Evolutionary conservation across 2,329 filamentous ascomycete species (phyloP).

Genomic region (Cordyceps fumosorosea): DNA sequence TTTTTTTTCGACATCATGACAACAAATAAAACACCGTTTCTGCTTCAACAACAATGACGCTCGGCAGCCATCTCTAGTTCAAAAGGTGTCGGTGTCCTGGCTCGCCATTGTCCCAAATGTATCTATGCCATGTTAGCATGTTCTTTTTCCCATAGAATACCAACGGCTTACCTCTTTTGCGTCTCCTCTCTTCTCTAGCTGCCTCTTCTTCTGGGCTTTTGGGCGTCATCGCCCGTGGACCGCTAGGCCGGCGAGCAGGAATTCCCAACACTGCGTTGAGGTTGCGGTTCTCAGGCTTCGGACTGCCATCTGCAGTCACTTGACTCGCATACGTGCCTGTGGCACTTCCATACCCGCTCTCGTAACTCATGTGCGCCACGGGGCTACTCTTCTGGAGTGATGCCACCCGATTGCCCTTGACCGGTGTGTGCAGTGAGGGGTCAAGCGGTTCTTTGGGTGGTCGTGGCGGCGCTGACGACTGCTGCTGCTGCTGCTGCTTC

Average conservation of each 20-base stretch:
- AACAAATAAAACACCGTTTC: not conserved
- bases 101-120: constrained; percentile 47
- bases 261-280: constrained; percentile 46
- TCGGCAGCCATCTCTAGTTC: constrained; percentile 17
- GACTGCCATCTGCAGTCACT: constrained; percentile 42
- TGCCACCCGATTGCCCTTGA: constrained; percentile 40
- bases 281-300: constrained; percentile 51
- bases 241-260: constrained; percentile 48
- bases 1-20: not conserved
- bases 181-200: constrained; percentile 40
- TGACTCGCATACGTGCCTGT: constrained; percentile 42
- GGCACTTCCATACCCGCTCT: constrained; percentile 47
- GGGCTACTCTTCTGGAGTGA: constrained; percentile 50
- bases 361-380: constrained; percentile 48
- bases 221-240: constrained; percentile 55
- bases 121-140: constrained; percentile 29
- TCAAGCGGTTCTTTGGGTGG: constrained; percentile 59
- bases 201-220: constrained; percentile 43
- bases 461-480: constrained; percentile 42
- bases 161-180: constrained; percentile 48
- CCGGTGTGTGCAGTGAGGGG: constrained; percentile 35
- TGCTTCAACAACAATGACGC: not conserved
- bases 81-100: constrained; percentile 50
- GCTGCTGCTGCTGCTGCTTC: constrained; percentile 22
- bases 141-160: not conserved